These are phyloP conservation scores for Dacryopinax primogenitus DNA, from an alignment of 768 basidiomycete genomes.

Conservation along the genomic window DNA sequence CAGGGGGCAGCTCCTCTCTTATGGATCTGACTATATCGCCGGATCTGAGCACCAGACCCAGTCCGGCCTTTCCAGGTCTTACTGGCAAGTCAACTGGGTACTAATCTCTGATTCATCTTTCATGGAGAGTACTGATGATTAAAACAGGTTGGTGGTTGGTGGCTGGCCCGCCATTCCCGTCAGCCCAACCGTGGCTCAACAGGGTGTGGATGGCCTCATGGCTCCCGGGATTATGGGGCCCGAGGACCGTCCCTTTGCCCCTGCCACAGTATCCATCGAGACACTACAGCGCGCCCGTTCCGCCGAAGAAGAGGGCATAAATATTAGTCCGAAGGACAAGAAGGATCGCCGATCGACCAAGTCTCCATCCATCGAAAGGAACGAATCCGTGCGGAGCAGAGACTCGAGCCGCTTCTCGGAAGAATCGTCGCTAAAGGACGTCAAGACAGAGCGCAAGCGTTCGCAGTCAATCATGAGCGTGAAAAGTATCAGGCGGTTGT, in stretches of 20 bases:
- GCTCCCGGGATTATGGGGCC: neutral
- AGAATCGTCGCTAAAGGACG: conserved; percentile 43
- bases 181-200: neutral
- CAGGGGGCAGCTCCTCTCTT: neutral
- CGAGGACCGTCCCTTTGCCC: conserved; percentile 1
- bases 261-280: conserved; percentile 8
- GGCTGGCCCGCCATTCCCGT: neutral
- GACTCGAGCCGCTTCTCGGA: conserved; percentile 58
- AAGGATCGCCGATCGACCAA: conserved; percentile 20
- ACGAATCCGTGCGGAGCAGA: conserved; percentile 21
- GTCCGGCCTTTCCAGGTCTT: conserved; percentile 3
- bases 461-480: conserved; percentile 52
- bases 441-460: conserved; percentile 16
- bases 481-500: conserved; percentile 59
- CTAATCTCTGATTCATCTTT: neutral
- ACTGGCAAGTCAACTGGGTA: neutral
- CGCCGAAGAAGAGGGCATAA: conserved; percentile 28
- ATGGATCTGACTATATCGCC: neutral
- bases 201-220: neutral
- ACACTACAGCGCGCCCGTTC: conserved; percentile 19
- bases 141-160: neutral
- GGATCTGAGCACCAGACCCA: neutral
- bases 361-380: conserved; percentile 20
- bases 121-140: neutral
- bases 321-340: conserved; percentile 32